Evolutionary conservation across 78 protist species (phyloP).

Genomic region (Diacronema lutheri): DNA sequence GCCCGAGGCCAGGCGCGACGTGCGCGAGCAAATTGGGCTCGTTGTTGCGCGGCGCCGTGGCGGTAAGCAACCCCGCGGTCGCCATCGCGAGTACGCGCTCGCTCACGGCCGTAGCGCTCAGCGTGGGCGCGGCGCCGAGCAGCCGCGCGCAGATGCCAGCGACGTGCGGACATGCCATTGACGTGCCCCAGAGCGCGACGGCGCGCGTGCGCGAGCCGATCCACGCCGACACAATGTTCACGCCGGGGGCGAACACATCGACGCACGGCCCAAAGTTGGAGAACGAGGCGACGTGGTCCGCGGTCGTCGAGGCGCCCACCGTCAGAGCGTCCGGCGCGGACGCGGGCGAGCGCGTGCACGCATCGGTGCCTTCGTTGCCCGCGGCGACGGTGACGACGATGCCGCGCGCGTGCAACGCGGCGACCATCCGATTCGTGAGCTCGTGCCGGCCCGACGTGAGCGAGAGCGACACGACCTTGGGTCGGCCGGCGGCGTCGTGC

Average conservation of each 20-base stretch:
- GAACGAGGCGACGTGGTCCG: neutral
- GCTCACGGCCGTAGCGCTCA: too few species aligned
- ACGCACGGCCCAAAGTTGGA: slow-evolving; percentile 45
- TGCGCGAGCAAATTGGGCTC: too few species aligned
- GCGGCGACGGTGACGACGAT: neutral
- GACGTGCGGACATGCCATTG: neutral
- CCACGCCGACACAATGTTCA: neutral
- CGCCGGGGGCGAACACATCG: slow-evolving; percentile 8
- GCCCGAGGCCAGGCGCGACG: too few species aligned
- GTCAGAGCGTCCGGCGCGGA: neutral
- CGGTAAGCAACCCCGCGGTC: too few species aligned
- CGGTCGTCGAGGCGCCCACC: slow-evolving; percentile 4
- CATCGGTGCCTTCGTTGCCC: neutral
- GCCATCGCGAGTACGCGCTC: too few species aligned
- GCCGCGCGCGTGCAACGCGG: neutral
- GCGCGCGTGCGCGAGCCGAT: neutral
- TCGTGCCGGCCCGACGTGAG: neutral
- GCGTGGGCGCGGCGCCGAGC: too few species aligned
- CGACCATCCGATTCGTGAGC: neutral
- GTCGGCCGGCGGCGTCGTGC: neutral
- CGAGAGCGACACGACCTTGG: neutral
- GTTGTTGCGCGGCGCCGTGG: too few species aligned
- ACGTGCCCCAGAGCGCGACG: neutral
- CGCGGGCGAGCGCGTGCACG: neutral
- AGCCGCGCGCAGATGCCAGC: neutral